Evolutionary conservation across 2,329 filamentous ascomycete genomes (phyloP).

Genomic region (Colletotrichum agaves): DNA sequence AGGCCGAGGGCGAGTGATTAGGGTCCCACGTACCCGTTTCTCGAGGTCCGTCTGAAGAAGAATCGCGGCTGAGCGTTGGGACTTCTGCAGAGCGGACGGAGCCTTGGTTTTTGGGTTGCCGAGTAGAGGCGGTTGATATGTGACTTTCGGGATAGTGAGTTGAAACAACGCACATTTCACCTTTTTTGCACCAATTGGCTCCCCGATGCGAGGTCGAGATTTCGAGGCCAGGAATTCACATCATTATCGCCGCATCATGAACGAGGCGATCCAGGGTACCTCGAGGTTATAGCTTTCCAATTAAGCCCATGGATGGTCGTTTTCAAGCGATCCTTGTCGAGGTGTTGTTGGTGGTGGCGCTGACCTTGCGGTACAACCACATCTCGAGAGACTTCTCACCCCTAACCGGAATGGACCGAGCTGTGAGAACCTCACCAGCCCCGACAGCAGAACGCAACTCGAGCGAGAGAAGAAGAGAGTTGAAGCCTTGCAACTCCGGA

Average conservation of each 20-base stretch:
- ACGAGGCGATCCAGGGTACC: not conserved
- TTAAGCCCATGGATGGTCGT: not conserved
- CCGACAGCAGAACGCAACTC: not conserved
- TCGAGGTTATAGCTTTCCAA: not conserved
- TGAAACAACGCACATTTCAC: not conserved
- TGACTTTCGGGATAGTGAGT: constrained; percentile 1
- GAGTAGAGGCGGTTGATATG: not conserved
- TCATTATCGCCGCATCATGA: no score
- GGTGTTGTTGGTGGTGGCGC: not conserved
- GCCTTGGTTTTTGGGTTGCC: not conserved
- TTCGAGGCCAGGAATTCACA: not conserved
- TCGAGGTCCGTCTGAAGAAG: not conserved
- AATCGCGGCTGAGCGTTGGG: not conserved
- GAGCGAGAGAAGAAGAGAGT: not conserved
- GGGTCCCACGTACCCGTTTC: not conserved
- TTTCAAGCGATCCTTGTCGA: not conserved
- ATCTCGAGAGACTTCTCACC: not conserved
- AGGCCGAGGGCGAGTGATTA: not conserved
- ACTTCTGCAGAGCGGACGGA: not conserved
- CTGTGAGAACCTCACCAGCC: not conserved
- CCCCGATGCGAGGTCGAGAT: not conserved
- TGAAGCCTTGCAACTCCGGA: not conserved
- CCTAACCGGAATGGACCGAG: not conserved
- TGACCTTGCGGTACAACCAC: constrained; percentile 1
- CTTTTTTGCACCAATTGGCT: not conserved